Evolutionary conservation across 2,329 filamentous ascomycete genomes (phyloP).

Genomic region (Xylaria multiplex): DNA sequence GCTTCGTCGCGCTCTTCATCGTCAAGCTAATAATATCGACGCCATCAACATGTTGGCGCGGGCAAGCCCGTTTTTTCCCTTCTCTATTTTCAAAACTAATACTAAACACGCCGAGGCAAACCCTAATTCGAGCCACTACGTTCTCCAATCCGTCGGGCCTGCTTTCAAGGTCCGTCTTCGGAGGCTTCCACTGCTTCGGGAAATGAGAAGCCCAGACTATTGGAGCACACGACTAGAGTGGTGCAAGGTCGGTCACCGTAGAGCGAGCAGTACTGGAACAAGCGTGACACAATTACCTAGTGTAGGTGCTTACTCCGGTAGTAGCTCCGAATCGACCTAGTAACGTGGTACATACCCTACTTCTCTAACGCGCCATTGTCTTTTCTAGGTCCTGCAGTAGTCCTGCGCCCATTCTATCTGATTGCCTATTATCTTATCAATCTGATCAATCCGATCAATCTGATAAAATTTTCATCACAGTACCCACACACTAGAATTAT

Average conservation of each 20-base stretch:
- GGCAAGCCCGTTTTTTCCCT: background rate
- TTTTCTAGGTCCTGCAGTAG: too few relatives aligned
- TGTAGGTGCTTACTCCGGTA: background rate
- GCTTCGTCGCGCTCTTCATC: background rate
- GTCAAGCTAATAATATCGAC: slow-evolving; percentile 10
- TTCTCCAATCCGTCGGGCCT: background rate
- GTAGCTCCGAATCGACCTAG: background rate
- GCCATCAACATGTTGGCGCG: background rate
- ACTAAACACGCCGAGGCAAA: slow-evolving; percentile 1
- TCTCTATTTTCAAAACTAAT: background rate
- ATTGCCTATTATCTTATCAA: slow-evolving; percentile 38
- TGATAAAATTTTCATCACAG: slow-evolving; percentile 39
- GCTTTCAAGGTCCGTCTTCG: slow-evolving; percentile 29
- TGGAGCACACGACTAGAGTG: slow-evolving; percentile 3
- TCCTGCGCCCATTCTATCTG: slow-evolving; percentile 12
- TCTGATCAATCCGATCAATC: slow-evolving; percentile 37
- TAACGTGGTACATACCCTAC: too few relatives aligned
- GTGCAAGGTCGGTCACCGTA: background rate
- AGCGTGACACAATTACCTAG: background rate
- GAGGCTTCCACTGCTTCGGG: slow-evolving; percentile 19
- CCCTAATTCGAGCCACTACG: background rate
- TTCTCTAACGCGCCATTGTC: too few relatives aligned
- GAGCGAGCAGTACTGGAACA: background rate
- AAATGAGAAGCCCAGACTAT: slow-evolving; percentile 20
- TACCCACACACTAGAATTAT: slow-evolving; percentile 14